Base-by-base conservation (phyloP, 2,329 filamentous ascomycete genomes). In the Arachnopeziza araneosa region DNA sequence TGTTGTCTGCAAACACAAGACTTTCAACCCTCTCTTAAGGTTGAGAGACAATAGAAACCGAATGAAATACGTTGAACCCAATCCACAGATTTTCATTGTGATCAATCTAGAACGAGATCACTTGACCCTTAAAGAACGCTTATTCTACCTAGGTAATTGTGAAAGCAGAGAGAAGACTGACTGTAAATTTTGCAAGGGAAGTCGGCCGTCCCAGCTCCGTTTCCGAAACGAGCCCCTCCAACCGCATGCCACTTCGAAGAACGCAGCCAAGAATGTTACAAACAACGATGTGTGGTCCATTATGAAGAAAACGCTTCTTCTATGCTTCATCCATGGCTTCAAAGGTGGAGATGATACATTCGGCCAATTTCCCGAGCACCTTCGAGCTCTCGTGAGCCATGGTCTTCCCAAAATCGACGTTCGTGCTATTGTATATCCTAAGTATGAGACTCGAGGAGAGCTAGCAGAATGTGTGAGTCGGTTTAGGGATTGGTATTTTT, bases 291-390 rank as follows among this genome's bases (percentile, higher is more conserved):
- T 19, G 6, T 44, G 36, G 36, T 12, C 36, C 36, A 19, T 12
- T 12, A 87, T 87, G 83, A 89, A 88, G 79, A 92, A 90, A 77
- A 95, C 89, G 60, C 76, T 96, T 48, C 76, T 96, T 49, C 77
- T 96, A 61, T 90, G 89, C 71, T 95, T 95, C 74, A 90, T 95
- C 63, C 91, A 96, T 75, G 91, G 91, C 72, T 96, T 96, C 83
- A 91, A 95, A 86, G 90, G 90, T 69, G 87, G 83, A 73, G 89
- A 93, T 68, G 79, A 87, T 72, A 95, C 90, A 59, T 95, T 95
- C 75, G 85, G 86, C 55, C 77, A 80, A 56, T 93, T 93, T 72
- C 87, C 89, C n/a, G 80, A 85, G 64, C 84, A 93, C 71, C 79
- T 95, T 52, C 82, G 84, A 56, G 78, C 80, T 22, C 79, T 88